These are phyloP conservation scores for Blastobotrys terrestris DNA, from an alignment of 805 yeast genomes.

Conservation along the genomic window DNA sequence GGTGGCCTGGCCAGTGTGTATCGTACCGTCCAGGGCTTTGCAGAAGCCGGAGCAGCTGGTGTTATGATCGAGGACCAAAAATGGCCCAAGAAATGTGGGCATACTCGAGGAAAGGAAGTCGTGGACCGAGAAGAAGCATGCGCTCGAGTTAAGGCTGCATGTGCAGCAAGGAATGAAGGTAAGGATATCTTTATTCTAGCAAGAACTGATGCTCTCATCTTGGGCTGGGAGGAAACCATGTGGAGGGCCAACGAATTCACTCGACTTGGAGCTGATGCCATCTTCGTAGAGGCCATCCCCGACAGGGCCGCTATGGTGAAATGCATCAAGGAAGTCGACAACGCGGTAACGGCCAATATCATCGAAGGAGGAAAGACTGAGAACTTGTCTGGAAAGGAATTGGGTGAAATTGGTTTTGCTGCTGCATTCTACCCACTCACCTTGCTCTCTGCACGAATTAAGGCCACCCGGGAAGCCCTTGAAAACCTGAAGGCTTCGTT, in stretches of 20 bases:
- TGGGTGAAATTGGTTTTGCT: slow-evolving; percentile 9
- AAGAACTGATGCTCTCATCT: slow-evolving; percentile 10
- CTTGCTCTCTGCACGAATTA: slow-evolving; percentile 8
- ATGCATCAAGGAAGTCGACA: slow-evolving; percentile 6
- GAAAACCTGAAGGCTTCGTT: slow-evolving; percentile 8
- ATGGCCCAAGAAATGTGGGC: slow-evolving; percentile 13
- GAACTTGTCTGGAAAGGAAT: slow-evolving; percentile 7
- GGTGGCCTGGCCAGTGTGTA: slow-evolving; percentile 10
- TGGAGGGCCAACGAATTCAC: slow-evolving; percentile 7
- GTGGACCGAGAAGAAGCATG: slow-evolving; percentile 8
- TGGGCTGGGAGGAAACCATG: slow-evolving; percentile 10
- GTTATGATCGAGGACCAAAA: slow-evolving; percentile 12
- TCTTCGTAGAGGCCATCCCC: slow-evolving; percentile 11
- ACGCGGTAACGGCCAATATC: slow-evolving; percentile 9
- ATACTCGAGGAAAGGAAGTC: slow-evolving; percentile 10
- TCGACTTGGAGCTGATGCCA: slow-evolving; percentile 11
- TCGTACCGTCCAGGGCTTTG: slow-evolving; percentile 11
- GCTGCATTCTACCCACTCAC: slow-evolving; percentile 13
- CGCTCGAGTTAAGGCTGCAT: slow-evolving; percentile 9
- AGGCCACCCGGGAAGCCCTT: slow-evolving; percentile 10
- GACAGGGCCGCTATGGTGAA: slow-evolving; percentile 8
- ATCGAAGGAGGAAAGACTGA: slow-evolving; percentile 14
- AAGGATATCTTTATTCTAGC: slow-evolving; percentile 10
- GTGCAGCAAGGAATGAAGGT: slow-evolving; percentile 8
- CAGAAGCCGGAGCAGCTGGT: slow-evolving; percentile 10